phyloP scores from a whole-genome alignment of 768 basidiomycete genomes.

The Hygrophorus pudorinus region DNA sequence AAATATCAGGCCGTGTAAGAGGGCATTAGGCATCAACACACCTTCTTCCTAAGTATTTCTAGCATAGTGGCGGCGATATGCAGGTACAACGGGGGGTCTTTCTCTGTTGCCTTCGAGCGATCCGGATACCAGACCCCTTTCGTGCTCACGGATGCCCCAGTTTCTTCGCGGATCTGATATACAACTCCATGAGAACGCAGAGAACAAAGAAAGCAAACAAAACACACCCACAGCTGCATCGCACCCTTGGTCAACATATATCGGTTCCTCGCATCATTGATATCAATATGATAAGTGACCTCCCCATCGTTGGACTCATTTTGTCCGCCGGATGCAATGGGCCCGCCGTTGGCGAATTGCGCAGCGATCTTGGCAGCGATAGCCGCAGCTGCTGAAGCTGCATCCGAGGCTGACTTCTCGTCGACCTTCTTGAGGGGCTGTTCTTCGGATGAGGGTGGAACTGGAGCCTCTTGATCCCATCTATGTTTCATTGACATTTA shows the following conservation, averaged over 20 bases:
- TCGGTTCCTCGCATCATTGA: slow-evolving; percentile 91
- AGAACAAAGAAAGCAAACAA: slow-evolving; percentile 1
- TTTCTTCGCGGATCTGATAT: slow-evolving; percentile 77
- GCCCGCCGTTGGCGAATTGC: slow-evolving; percentile 50
- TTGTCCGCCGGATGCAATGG: slow-evolving; percentile 30
- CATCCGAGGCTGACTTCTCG: slow-evolving; percentile 53
- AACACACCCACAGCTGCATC: slow-evolving; percentile 80
- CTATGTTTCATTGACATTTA: slow-evolving; percentile 72
- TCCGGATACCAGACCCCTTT: slow-evolving; percentile 97
- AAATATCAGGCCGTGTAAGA: too few species aligned
- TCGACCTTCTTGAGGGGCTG: slow-evolving; percentile 34
- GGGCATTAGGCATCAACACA: too few species aligned
- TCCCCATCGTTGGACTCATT: slow-evolving; percentile 70
- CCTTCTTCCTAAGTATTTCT: slow-evolving; percentile 51
- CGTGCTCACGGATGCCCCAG: slow-evolving; percentile 86
- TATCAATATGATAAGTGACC: slow-evolving; percentile 87
- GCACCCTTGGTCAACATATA: slow-evolving; percentile 90
- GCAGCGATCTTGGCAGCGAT: slow-evolving; percentile 95
- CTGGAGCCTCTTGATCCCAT: slow-evolving; percentile 81
- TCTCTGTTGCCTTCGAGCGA: slow-evolving; percentile 80
- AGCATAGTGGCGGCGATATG: slow-evolving; percentile 76
- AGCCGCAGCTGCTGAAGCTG: slow-evolving; percentile 63
- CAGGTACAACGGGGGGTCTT: slow-evolving; percentile 88
- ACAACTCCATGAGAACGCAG: background rate
- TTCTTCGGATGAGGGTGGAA: slow-evolving; percentile 38